Conservation (phyloP, 2,329 filamentous ascomycete genomes). For the Nakataea oryzae region DNA sequence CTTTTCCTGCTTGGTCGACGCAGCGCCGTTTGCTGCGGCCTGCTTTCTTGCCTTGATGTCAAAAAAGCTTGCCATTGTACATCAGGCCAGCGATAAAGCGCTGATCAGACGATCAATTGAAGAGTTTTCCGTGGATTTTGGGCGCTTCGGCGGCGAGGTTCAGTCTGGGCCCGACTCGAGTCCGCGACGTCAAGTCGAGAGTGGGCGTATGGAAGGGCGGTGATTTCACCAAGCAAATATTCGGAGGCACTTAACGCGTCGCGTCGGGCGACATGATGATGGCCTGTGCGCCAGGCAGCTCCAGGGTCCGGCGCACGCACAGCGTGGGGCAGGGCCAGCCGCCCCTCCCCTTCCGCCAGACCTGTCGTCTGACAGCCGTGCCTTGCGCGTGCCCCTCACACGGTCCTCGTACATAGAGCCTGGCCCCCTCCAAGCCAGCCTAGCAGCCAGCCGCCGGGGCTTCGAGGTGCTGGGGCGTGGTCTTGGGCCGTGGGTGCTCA, state of each 20-base stretch:
- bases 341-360: too few species aligned
- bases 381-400: background rate
- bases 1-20: slow-evolving; percentile 55
- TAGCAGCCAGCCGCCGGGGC: background rate
- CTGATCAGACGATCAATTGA: background rate
- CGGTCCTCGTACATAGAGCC: background rate
- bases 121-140: background rate
- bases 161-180: background rate
- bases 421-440: background rate
- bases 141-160: background rate
- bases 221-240: background rate
- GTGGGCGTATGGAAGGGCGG: background rate
- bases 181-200: background rate
- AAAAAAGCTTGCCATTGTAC: slow-evolving; percentile 79
- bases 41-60: slow-evolving; percentile 86
- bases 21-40: slow-evolving; percentile 51
- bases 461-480: too few species aligned
- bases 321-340: background rate
- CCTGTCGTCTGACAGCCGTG: too few species aligned
- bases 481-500: too few species aligned
- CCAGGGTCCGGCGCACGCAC: too few species aligned
- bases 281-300: too few species aligned
- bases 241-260: background rate
- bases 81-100: background rate
- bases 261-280: background rate